These are phyloP conservation scores for Prunus yedoensis DNA, from an alignment of 331 rosid species.

Conservation along the genomic window DNA sequence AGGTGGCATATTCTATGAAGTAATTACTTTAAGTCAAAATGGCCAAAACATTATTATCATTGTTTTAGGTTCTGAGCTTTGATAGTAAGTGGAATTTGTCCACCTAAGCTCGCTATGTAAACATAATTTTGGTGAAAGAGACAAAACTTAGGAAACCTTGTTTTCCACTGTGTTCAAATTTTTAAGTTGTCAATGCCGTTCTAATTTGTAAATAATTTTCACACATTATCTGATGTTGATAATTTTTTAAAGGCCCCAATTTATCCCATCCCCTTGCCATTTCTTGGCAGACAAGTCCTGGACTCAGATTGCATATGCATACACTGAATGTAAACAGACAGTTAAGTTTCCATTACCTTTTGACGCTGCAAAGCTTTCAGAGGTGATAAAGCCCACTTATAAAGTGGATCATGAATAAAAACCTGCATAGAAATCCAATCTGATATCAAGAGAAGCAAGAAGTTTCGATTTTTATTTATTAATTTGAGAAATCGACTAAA, in stretches of 20 bases:
- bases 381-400: conserved; percentile 97
- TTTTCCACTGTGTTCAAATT: neutral
- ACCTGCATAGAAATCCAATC: conserved; percentile 52
- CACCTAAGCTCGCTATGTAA: too few species aligned
- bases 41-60: neutral
- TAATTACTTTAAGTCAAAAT: neutral
- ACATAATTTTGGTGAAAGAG: too few species aligned
- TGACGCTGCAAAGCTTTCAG: conserved; percentile 97
- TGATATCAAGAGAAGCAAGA: conserved; percentile 17
- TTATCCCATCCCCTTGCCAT: neutral
- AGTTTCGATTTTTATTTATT: conserved; percentile 4
- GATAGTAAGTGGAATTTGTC: too few species aligned
- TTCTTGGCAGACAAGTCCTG: neutral
- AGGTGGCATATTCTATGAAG: neutral
- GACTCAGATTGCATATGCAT: neutral
- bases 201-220: neutral
- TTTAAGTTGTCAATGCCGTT: neutral
- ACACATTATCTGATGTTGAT: neutral
- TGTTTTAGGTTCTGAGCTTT: too few species aligned
- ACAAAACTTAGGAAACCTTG: neutral
- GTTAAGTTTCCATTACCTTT: conserved; percentile 49
- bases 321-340: neutral
- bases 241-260: neutral
- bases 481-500: neutral
- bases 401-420: conserved; percentile 94